phyloP scores from a whole-genome alignment of 1,139 yeast genomes.

The Taiozyma sp. region DNA sequence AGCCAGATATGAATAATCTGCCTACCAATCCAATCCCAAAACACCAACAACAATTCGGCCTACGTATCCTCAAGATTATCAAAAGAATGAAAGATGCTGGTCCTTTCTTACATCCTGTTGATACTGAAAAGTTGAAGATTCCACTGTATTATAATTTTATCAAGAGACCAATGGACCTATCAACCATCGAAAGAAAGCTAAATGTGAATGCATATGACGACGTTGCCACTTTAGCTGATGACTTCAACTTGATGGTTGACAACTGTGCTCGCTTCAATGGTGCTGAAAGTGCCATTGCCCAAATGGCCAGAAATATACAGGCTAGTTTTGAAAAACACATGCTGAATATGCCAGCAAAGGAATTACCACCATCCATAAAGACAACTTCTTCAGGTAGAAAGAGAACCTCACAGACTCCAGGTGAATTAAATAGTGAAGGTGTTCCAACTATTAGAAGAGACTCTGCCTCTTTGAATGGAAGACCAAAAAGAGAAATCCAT shows the following conservation, averaged over 20 bases:
- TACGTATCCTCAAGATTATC: slow-evolving; percentile 70
- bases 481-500: slow-evolving; percentile 94
- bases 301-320: slow-evolving; percentile 87
- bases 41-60: slow-evolving; percentile 66
- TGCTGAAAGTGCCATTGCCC: slow-evolving; percentile 72
- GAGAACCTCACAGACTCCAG: slow-evolving; percentile 21
- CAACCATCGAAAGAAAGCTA: slow-evolving; percentile 84
- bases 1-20: slow-evolving; percentile 67
- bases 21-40: slow-evolving; percentile 74
- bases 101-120: slow-evolving; percentile 90
- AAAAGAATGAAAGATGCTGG: slow-evolving; percentile 89
- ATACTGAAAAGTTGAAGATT: slow-evolving; percentile 78
- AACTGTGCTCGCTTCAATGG: slow-evolving; percentile 90
- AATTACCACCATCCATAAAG: slow-evolving; percentile 39
- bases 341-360: slow-evolving; percentile 85
- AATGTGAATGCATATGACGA: slow-evolving; percentile 64
- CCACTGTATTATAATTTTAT: slow-evolving; percentile 87
- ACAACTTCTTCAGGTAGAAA: slow-evolving; percentile 20
- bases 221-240: slow-evolving; percentile 65
- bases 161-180: slow-evolving; percentile 87
- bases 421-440: slow-evolving; percentile 39
- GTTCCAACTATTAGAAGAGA: slow-evolving; percentile 61
- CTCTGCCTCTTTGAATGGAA: slow-evolving; percentile 42
- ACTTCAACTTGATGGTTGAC: slow-evolving; percentile 78
- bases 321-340: slow-evolving; percentile 92